These are phyloP conservation scores for Exserohilum turcica DNA, from an alignment of 2,329 filamentous ascomycete species.

Conservation along the genomic window DNA sequence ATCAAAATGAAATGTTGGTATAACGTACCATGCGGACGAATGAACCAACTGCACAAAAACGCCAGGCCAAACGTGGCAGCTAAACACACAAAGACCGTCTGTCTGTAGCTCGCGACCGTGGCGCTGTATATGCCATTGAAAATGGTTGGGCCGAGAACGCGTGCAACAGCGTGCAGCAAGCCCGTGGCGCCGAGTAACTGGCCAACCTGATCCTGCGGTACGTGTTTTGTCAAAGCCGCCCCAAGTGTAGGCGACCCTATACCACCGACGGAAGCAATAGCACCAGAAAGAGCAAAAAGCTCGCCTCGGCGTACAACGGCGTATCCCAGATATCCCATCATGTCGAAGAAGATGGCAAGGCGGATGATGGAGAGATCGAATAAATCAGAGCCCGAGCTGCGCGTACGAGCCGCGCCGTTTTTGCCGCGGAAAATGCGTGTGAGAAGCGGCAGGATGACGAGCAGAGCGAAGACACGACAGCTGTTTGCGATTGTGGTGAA, in stretches of 20 bases:
- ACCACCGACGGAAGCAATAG: conserved; percentile 77
- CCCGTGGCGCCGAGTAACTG: conserved; percentile 88
- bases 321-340: conserved; percentile 77
- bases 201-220: conserved; percentile 79
- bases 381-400: conserved; percentile 68
- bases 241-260: conserved; percentile 86
- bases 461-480: conserved; percentile 74
- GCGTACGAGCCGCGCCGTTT: conserved; percentile 44
- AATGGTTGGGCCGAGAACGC: conserved; percentile 77
- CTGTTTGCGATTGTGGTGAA: conserved; percentile 82
- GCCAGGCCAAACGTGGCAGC: conserved; percentile 68
- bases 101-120: conserved; percentile 78
- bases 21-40: conserved; percentile 74
- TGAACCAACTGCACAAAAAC: conserved; percentile 69
- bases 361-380: conserved; percentile 81
- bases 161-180: conserved; percentile 78
- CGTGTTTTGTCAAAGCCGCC: conserved; percentile 85
- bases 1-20: too few relatives aligned
- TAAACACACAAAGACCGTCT: conserved; percentile 82
- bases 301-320: conserved; percentile 65
- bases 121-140: conserved; percentile 86
- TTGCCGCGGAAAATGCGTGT: conserved; percentile 75
- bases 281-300: conserved; percentile 73
- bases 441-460: conserved; percentile 75
- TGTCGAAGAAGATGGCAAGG: conserved; percentile 74